phyloP scores from a whole-genome alignment of 2,329 filamentous ascomycete genomes.

The Stachybotrys chartarum region DNA sequence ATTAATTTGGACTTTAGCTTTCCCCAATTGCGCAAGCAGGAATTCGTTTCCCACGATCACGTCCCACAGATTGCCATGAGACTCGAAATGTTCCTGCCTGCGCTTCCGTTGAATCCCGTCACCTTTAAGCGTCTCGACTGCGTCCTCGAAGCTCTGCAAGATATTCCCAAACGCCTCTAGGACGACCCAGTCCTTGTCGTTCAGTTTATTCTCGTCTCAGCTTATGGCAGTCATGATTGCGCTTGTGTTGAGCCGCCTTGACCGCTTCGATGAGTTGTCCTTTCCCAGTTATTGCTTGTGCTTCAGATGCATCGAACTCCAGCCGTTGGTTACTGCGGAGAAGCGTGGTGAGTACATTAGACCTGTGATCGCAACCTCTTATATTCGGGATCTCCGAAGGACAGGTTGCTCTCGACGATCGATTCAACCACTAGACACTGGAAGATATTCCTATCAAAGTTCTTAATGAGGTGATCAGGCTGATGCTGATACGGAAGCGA shows the following conservation, averaged over 20 bases:
- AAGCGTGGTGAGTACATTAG: slow-evolving; percentile 4
- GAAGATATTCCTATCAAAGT: slow-evolving; percentile 1
- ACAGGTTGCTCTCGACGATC: slow-evolving; percentile 6
- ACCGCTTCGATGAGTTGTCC: background rate
- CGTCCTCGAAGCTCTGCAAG: background rate
- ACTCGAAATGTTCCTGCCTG: background rate
- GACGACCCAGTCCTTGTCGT: background rate
- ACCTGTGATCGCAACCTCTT: slow-evolving; percentile 2
- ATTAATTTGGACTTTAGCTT: too few relatives aligned
- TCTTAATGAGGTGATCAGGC: background rate
- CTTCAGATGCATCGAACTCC: background rate
- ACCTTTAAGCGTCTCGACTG: background rate
- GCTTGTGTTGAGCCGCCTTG: background rate
- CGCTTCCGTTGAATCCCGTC: background rate
- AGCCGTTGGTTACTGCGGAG: slow-evolving; percentile 3
- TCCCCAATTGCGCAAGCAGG: slow-evolving; percentile 2
- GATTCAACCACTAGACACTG: slow-evolving; percentile 6
- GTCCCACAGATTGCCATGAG: slow-evolving; percentile 3
- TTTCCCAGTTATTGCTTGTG: background rate
- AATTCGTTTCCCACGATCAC: slow-evolving; percentile 6
- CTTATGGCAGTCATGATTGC: background rate
- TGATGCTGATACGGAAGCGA: too few relatives aligned
- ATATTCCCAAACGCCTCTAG: background rate
- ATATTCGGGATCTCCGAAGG: slow-evolving; percentile 4
- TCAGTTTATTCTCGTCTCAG: background rate